Evolutionary conservation across 2,329 filamentous ascomycete genomes (phyloP).

Genomic region (Exophiala spinifera): DNA sequence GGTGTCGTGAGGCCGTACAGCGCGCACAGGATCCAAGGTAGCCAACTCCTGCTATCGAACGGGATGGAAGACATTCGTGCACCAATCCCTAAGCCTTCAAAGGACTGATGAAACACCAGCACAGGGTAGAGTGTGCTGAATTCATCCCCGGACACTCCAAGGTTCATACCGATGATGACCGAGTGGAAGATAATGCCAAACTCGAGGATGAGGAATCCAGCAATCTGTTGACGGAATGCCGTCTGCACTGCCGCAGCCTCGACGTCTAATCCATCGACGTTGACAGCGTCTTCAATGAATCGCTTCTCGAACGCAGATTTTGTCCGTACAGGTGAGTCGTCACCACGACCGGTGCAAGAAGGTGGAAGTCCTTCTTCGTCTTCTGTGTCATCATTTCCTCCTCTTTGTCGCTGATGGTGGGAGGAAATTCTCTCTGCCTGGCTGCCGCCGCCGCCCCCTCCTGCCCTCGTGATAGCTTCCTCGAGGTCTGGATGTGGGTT

Average conservation of each 20-base stretch:
- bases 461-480: conserved; percentile 9
- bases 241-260: conserved; percentile 29
- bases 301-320: neutral
- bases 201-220: conserved; percentile 49
- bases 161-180: conserved; percentile 61
- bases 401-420: too few species aligned
- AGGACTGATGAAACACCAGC: conserved; percentile 61
- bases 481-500: conserved; percentile 21
- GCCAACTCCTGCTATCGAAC: conserved; percentile 43
- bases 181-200: conserved; percentile 63
- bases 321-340: neutral
- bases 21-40: conserved; percentile 49
- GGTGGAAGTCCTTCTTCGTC: neutral
- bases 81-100: conserved; percentile 62
- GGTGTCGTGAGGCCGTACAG: conserved; percentile 53
- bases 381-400: neutral
- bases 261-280: conserved; percentile 10
- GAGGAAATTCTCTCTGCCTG: too few species aligned
- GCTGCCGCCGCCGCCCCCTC: neutral
- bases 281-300: neutral
- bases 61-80: conserved; percentile 58
- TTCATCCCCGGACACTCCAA: conserved; percentile 55
- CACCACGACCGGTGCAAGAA: too few species aligned
- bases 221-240: conserved; percentile 40
- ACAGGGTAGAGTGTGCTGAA: conserved; percentile 59